Conservation (phyloP, 2,329 filamentous ascomycete species). For the Diaporthe citriasiana region DNA sequence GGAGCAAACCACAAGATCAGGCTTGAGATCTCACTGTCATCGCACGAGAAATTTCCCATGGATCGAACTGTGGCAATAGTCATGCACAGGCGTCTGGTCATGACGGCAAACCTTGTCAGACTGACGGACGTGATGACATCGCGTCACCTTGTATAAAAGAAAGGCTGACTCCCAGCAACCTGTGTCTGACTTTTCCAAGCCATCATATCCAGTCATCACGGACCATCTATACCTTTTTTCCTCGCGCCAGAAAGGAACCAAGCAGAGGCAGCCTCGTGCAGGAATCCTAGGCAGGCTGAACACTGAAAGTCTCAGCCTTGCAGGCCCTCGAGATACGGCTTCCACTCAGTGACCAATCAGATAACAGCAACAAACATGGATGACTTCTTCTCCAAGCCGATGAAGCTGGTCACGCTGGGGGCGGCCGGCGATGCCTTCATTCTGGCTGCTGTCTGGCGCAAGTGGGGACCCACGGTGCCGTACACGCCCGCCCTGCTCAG, state of each 20-base stretch:
- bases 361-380: neutral
- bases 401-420: slow-evolving; percentile 24
- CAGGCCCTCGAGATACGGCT: neutral
- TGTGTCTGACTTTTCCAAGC: slow-evolving; percentile 28
- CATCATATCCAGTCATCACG: slow-evolving; percentile 8
- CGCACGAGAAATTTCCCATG: neutral
- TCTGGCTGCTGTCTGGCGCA: slow-evolving; percentile 10
- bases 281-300: neutral
- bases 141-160: slow-evolving; percentile 22
- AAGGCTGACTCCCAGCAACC: slow-evolving; percentile 14
- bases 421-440: slow-evolving; percentile 8
- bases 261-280: slow-evolving; percentile 17
- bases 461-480: slow-evolving; percentile 7
- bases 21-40: neutral
- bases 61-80: slow-evolving; percentile 11
- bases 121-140: slow-evolving; percentile 22
- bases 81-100: slow-evolving; percentile 3
- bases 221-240: neutral
- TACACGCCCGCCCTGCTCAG: neutral
- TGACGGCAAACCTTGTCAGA: slow-evolving; percentile 11
- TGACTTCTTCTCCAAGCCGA: slow-evolving; percentile 24
- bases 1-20: neutral
- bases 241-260: slow-evolving; percentile 1
- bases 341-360: neutral
- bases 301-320: slow-evolving; percentile 18